Conservation (phyloP, 345 rosid species). For the Gossypium sturtianum region DNA sequence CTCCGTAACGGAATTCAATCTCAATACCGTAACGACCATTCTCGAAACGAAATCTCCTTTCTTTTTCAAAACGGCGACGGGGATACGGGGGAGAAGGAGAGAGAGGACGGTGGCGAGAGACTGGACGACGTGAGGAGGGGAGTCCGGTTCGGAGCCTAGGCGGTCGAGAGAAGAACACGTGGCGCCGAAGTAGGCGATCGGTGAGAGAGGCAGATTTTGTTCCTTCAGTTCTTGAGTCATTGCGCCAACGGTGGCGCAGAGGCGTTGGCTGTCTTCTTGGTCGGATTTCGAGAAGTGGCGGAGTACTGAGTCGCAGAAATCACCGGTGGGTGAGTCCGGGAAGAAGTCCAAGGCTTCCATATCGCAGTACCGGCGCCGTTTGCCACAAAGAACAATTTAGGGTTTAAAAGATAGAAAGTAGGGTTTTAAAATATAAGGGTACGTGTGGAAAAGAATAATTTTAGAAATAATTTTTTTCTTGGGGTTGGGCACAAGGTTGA, state of each 20-base stretch:
- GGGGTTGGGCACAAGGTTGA: too few relatives aligned
- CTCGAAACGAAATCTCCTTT: constrained; percentile 48
- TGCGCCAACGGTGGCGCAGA: constrained; percentile 64
- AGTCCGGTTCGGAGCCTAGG: constrained; percentile 31
- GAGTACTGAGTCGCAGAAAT: constrained; percentile 54
- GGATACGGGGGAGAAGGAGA: constrained; percentile 46
- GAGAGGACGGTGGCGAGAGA: constrained; percentile 59
- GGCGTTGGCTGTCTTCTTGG: constrained; percentile 51
- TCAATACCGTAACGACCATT: constrained; percentile 36
- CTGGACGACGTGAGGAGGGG: constrained; percentile 39
- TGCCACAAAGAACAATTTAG: too few relatives aligned
- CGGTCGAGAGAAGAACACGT: constrained; percentile 57
- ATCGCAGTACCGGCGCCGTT: not conserved
- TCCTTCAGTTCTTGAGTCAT: constrained; percentile 73
- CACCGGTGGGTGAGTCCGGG: constrained; percentile 15
- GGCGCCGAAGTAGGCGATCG: constrained; percentile 70
- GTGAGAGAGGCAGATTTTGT: constrained; percentile 47
- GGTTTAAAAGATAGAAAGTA: too few relatives aligned
- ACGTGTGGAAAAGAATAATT: too few relatives aligned
- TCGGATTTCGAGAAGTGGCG: constrained; percentile 43
- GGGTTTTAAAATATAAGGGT: too few relatives aligned
- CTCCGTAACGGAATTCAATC: constrained; percentile 33
- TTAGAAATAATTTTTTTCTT: too few relatives aligned
- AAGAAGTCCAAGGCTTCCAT: constrained; percentile 17
- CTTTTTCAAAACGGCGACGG: constrained; percentile 40